Evolutionary conservation across 2,329 filamentous ascomycete species (phyloP).

Genomic region (Aureobasidium sp.): DNA sequence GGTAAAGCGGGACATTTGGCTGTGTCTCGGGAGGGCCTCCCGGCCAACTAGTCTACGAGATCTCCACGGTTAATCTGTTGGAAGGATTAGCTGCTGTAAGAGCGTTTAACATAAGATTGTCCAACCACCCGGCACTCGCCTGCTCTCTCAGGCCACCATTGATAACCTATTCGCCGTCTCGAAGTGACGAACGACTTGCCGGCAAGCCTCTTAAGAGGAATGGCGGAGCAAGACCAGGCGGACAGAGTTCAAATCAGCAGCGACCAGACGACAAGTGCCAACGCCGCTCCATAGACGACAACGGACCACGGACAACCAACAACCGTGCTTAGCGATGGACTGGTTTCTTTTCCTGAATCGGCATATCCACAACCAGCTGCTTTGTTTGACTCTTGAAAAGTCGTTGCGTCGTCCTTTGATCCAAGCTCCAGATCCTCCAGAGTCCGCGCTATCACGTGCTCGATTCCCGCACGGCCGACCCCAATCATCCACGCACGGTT

Average conservation of each 20-base stretch:
- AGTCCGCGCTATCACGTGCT: not conserved
- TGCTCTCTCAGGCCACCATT: not conserved
- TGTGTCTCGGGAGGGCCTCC: not conserved
- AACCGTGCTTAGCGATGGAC: not conserved
- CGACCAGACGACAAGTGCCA: not conserved
- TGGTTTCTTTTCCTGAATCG: not conserved
- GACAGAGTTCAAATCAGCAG: not conserved
- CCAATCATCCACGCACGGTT: no score
- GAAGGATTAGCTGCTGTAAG: not conserved
- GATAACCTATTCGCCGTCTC: not conserved
- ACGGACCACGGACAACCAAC: no score
- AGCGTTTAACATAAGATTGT: not conserved
- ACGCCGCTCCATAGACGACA: not conserved
- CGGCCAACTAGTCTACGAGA: not conserved
- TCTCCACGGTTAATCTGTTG: not conserved
- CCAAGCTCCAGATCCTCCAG: not conserved
- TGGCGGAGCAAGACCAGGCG: not conserved
- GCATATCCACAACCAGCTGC: not conserved
- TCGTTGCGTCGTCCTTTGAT: not conserved
- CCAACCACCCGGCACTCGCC: not conserved
- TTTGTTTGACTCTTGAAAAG: not conserved
- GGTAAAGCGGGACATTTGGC: not conserved
- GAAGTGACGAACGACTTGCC: not conserved
- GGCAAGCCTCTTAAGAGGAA: not conserved
- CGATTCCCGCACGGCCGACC: not conserved